These are phyloP conservation scores for Trichoderma simmonsii DNA, from an alignment of 2,329 filamentous ascomycete species.

Conservation along the genomic window DNA sequence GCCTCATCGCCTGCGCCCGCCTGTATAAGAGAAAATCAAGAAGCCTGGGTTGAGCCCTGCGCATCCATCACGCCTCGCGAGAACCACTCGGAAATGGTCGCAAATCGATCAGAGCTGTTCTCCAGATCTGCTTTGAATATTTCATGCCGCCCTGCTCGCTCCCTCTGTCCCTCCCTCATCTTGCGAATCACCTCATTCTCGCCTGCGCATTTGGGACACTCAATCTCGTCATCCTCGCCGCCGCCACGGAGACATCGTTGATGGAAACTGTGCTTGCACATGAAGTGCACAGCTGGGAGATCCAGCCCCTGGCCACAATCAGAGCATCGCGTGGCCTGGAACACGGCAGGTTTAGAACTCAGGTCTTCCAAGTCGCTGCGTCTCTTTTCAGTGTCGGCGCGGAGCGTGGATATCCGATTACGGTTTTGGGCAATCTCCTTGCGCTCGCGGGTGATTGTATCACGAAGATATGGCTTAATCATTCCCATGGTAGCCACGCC, in stretches of 20 bases:
- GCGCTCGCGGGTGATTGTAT: slow-evolving; percentile 84
- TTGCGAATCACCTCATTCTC: slow-evolving; percentile 86
- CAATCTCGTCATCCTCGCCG: slow-evolving; percentile 58
- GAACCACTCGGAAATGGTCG: slow-evolving; percentile 92
- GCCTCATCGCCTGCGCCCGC: slow-evolving; percentile 4
- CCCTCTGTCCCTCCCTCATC: slow-evolving; percentile 80
- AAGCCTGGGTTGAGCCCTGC: slow-evolving; percentile 30
- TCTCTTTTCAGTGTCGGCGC: slow-evolving; percentile 76
- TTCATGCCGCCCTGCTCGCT: slow-evolving; percentile 83
- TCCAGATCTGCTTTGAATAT: slow-evolving; percentile 80
- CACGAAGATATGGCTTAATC: slow-evolving; percentile 87
- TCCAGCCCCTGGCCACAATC: slow-evolving; percentile 77
- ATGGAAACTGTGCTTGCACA: slow-evolving; percentile 97
- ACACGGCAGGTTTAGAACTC: slow-evolving; percentile 75
- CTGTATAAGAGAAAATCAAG: slow-evolving; percentile 4
- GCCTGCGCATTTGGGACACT: slow-evolving; percentile 82
- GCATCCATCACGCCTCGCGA: slow-evolving; percentile 83
- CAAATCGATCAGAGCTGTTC: slow-evolving; percentile 77
- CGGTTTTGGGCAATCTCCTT: slow-evolving; percentile 80
- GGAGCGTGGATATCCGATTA: slow-evolving; percentile 77
- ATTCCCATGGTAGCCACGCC: slow-evolving; percentile 94
- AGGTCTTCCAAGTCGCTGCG: slow-evolving; percentile 75
- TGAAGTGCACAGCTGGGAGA: slow-evolving; percentile 87
- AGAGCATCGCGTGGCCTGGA: slow-evolving; percentile 85
- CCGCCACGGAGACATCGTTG: slow-evolving; percentile 70